These are phyloP conservation scores for Tieghemiomyces parasiticus DNA, from an alignment of 192 early-diverging fungal genomes.

Conservation along the genomic window DNA sequence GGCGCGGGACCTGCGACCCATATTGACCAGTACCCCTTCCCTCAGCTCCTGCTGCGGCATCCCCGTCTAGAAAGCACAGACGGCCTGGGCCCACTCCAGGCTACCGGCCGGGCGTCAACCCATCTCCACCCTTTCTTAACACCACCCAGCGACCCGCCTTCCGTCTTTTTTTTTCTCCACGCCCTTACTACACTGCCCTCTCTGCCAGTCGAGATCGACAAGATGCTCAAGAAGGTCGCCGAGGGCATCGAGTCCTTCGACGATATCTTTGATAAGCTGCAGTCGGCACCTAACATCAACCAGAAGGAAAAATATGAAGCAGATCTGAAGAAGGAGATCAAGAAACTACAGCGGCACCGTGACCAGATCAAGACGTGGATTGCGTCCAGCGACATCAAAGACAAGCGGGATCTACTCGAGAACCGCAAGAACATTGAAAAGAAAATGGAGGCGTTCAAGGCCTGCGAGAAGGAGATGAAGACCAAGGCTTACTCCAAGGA, in stretches of 20 bases:
- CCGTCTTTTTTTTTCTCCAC: conserved; percentile 6
- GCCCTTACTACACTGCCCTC: neutral
- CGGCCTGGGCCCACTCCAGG: no score
- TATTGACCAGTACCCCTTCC: no score
- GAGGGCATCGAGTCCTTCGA: conserved; percentile 96
- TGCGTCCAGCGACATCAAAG: conserved; percentile 89
- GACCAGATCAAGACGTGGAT: conserved; percentile 99
- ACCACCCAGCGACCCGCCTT: no score
- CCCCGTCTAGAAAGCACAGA: no score
- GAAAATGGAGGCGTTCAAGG: conserved; percentile 99
- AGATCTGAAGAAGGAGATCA: conserved; percentile 98
- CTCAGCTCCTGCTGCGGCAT: no score
- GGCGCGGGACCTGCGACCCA: no score
- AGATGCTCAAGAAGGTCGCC: conserved; percentile 82
- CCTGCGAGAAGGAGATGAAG: conserved; percentile 95
- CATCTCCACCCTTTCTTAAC: no score
- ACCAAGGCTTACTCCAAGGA: conserved; percentile 98
- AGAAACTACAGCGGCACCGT: conserved; percentile 88
- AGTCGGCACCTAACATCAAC: conserved; percentile 56
- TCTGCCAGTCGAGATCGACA: conserved; percentile 81
- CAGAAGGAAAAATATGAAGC: conserved; percentile 96
- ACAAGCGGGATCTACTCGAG: conserved; percentile 77
- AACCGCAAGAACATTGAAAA: conserved; percentile 87
- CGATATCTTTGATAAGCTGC: conserved; percentile 75
- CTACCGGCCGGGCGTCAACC: no score